Evolutionary conservation across 202 grass and related monocot genomes (phyloP), one percentile per base, ranked within the genome.

Genomic region (Panicum hallii): DNA sequence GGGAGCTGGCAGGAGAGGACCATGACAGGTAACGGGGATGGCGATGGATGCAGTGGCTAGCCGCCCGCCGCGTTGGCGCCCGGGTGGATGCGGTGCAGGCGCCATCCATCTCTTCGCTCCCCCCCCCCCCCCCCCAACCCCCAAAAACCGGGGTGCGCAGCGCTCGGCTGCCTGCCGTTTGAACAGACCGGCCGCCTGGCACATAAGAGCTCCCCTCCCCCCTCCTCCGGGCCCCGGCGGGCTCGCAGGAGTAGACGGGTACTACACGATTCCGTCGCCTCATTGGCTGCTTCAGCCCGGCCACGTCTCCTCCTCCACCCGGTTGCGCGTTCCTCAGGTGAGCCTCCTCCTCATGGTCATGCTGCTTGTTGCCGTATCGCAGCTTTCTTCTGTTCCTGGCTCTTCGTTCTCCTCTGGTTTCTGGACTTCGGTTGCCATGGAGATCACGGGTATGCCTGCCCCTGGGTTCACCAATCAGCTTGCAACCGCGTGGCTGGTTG

Each of bases 31-130:
- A 47, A 6, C 23, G n/a, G 9, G 0, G 41, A 20, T 20, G 66
- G 4, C 5, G 67, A 52, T 3, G n/a, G 67, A 11, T 5, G 11
- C 43, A 11, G n/a, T 7, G 8, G 65, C 42, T 32, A 32, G 48
- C 78, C 23, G 63, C 11, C 47, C 2, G 56, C 75, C 5, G 77
- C 55, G 77, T 23, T 56, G 84, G 75, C 54, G 56, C 84, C 36
- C 34, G 47, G 84, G 38, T 47, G 77, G 77, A 86, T 54, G 67
- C 77, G 77, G 77, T 86, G 84, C 3, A 67, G 77, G 84, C 44
- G 15, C 16, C 67, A 80, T 42, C 70, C 53, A 11, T 26, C 32
- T 14, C 46, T 8, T 47, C 46, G 43, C 46, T 11, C 46, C 11
- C 11, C 1, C 9, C 11, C 2, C n/a, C n/a, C n/a, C n/a, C n/a